Evolutionary conservation across 805 yeast species (phyloP).

Genomic region (Yamadazyma endophytica): DNA sequence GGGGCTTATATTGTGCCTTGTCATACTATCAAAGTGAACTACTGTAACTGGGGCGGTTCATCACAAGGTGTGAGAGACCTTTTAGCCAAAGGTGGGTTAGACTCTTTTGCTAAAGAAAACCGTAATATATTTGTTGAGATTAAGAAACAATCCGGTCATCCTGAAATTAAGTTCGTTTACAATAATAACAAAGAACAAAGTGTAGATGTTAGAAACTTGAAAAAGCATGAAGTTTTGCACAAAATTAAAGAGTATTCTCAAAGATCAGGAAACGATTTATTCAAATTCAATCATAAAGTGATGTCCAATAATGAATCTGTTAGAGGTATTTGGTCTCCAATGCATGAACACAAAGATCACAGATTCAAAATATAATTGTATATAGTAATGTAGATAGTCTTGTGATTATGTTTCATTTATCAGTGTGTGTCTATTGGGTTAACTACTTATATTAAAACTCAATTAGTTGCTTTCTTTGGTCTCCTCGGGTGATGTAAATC

Average conservation of each 20-base stretch:
- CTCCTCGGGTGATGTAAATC: too few relatives aligned
- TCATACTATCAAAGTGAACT: conserved; percentile 67
- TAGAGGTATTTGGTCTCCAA: conserved; percentile 97
- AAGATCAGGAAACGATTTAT: conserved; percentile 63
- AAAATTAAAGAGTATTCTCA: conserved; percentile 63
- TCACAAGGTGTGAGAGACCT: conserved; percentile 80
- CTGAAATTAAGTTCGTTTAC: conserved; percentile 47
- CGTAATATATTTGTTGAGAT: conserved; percentile 72
- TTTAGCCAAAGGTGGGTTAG: conserved; percentile 47
- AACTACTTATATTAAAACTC: too few relatives aligned
- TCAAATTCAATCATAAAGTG: conserved; percentile 69
- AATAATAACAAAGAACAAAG: conserved; percentile 20
- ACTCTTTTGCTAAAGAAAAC: conserved; percentile 53
- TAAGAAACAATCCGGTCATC: conserved; percentile 75
- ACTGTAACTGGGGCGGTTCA: conserved; percentile 95
- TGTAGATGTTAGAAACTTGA: conserved; percentile 75
- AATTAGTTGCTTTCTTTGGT: too few relatives aligned
- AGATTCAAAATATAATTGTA: conserved; percentile 37
- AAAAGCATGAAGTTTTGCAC: conserved; percentile 54
- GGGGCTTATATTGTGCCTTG: conserved; percentile 76
- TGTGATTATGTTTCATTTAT: too few relatives aligned
- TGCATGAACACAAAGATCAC: conserved; percentile 56
- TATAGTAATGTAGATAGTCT: too few relatives aligned
- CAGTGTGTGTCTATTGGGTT: too few relatives aligned
- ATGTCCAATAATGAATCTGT: conserved; percentile 76